These are phyloP conservation scores for Oryza brachyantha DNA, from an alignment of 176 grass and related monocot species.

Conservation along the genomic window DNA sequence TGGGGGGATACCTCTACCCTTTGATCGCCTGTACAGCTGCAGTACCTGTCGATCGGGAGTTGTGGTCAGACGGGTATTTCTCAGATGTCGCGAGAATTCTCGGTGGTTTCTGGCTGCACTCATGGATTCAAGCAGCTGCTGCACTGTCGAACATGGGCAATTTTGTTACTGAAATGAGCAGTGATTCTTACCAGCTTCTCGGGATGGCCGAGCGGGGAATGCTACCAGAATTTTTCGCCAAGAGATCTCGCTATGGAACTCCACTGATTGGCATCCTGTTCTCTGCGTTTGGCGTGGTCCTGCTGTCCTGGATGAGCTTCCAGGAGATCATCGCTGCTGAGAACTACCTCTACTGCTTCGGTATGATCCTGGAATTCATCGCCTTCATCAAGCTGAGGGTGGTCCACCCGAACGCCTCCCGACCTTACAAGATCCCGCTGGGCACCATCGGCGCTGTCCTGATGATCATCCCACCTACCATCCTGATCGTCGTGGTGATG, in stretches of 20 bases:
- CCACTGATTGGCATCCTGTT: slow-evolving; percentile 80
- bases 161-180: slow-evolving; percentile 90
- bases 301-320: slow-evolving; percentile 86
- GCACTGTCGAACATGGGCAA: slow-evolving; percentile 92
- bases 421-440: slow-evolving; percentile 71
- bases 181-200: slow-evolving; percentile 79
- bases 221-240: slow-evolving; percentile 69
- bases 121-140: slow-evolving; percentile 63
- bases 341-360: slow-evolving; percentile 88
- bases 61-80: slow-evolving; percentile 86
- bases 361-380: slow-evolving; percentile 95
- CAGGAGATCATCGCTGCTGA: slow-evolving; percentile 82
- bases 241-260: slow-evolving; percentile 55
- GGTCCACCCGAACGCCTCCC: slow-evolving; percentile 39
- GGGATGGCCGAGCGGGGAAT: slow-evolving; percentile 85
- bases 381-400: slow-evolving; percentile 77
- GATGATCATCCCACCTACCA: slow-evolving; percentile 65
- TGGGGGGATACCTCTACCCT: slow-evolving; percentile 72
- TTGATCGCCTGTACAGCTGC: slow-evolving; percentile 72
- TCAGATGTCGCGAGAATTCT: slow-evolving; percentile 59
- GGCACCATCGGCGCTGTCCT: slow-evolving; percentile 57
- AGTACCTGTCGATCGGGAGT: slow-evolving; percentile 55
- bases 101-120: slow-evolving; percentile 66
- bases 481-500: slow-evolving; percentile 68
- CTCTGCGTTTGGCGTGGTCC: slow-evolving; percentile 63